A percentile compares a stretch with the other conserved stretches of the same genome.
phyloP scores from a whole-genome alignment of 148 eudicot genomes.

The Dianthus caryophyllus region DNA sequence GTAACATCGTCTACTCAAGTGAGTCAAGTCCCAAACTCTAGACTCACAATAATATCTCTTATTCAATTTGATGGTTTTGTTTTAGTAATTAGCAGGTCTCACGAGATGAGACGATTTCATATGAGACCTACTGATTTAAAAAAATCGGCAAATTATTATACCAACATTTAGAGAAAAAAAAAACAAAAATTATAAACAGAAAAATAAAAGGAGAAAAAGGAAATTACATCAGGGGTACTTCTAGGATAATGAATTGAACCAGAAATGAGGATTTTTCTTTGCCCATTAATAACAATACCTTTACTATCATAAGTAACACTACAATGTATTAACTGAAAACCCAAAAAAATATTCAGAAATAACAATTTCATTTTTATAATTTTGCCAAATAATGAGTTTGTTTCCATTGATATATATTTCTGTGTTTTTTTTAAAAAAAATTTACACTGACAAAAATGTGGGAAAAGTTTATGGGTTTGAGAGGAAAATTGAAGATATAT shows the following conservation, averaged over 20 bases:
- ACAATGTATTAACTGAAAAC: slow-evolving; percentile 39
- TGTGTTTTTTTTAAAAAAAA: neutral
- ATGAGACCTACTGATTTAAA: too few species aligned
- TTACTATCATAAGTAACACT: slow-evolving; percentile 65
- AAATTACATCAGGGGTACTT: slow-evolving; percentile 85
- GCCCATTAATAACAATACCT: slow-evolving; percentile 78
- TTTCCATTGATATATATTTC: slow-evolving; percentile 7
- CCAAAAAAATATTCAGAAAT: slow-evolving; percentile 37
- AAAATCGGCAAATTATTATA: too few species aligned
- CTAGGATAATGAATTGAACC: slow-evolving; percentile 98
- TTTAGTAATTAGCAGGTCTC: too few species aligned
- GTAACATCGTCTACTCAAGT: too few species aligned
- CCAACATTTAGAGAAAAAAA: neutral
- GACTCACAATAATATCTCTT: too few species aligned
- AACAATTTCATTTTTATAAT: slow-evolving; percentile 10
- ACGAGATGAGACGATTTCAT: too few species aligned
- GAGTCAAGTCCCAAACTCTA: too few species aligned
- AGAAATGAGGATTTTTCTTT: slow-evolving; percentile 76
- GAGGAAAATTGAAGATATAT: neutral
- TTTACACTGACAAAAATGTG: neutral
- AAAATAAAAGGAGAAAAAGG: neutral
- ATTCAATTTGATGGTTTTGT: too few species aligned
- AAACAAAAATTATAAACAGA: neutral
- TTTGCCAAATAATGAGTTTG: slow-evolving; percentile 6
- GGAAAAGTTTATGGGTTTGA: neutral